A percentile compares a stretch with the other conserved stretches of the same genome.
Evolutionary conservation across 1,139 yeast species (phyloP).

Genomic region (Tardiomyces depauwii): DNA sequence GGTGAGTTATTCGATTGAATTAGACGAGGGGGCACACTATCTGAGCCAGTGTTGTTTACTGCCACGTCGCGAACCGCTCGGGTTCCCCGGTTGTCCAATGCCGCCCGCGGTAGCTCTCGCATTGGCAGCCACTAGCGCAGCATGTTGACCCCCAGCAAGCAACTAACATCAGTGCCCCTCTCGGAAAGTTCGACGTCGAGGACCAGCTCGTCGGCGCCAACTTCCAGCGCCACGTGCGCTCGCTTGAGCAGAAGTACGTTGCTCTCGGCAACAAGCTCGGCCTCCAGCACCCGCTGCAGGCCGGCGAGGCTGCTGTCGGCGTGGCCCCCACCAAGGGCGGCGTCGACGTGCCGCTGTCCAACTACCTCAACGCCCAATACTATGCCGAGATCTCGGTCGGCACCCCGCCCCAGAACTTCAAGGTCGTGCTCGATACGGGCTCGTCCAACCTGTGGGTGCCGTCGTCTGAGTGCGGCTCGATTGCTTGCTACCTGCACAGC

Average conservation of each 20-base stretch:
- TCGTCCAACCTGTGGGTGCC: constrained; percentile 98
- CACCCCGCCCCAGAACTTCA: constrained; percentile 86
- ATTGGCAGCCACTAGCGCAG: constrained; percentile 1
- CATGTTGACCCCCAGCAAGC: not conserved
- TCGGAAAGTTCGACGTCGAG: constrained; percentile 51
- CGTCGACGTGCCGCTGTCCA: constrained; percentile 73
- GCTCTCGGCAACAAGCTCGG: constrained; percentile 35
- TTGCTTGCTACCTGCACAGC: constrained; percentile 88
- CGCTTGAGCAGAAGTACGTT: constrained; percentile 67
- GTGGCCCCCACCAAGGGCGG: constrained; percentile 34
- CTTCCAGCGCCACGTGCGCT: not conserved
- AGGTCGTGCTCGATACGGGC: constrained; percentile 75
- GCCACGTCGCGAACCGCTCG: too few relatives aligned
- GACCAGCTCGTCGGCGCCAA: constrained; percentile 45
- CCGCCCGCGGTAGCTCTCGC: too few relatives aligned
- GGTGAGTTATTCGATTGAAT: constrained; percentile 13
- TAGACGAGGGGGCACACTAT: too few relatives aligned
- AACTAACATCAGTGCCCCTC: constrained; percentile 32
- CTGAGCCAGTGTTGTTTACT: too few relatives aligned
- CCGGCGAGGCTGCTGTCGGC: constrained; percentile 19
- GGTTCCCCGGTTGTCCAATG: too few relatives aligned
- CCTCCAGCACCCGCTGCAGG: constrained; percentile 5
- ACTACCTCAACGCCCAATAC: constrained; percentile 91
- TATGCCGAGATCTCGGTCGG: constrained; percentile 83
- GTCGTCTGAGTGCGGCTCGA: constrained; percentile 71